Evolutionary conservation across 768 basidiomycete species (phyloP), one percentile per base, ranked within the genome.

Genomic region (Psilocybe cyanescens): DNA sequence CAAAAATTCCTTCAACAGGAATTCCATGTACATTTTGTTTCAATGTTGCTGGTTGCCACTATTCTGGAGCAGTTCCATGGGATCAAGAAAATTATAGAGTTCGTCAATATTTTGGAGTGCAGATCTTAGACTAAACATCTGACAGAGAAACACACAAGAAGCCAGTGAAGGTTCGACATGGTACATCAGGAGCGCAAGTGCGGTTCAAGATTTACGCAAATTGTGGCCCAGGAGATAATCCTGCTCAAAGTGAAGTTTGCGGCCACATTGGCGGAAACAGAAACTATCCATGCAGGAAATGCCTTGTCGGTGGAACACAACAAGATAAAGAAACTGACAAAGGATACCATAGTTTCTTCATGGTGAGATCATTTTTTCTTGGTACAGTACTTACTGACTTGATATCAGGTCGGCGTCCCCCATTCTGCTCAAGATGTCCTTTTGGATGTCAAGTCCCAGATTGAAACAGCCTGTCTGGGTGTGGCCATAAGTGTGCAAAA

Each of bases 251-350:
- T 52, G 75, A 79, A 60, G 61, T 66, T 1, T 73, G 70, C 3
- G 72, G 73, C 0, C 82, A 84, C 31, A 79, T 77, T 41, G 79
- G 81, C 0, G 66, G 70, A 0, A 70, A 73, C 1, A 78, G 79
- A 9, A 83, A 82, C 41, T 61, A 69, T 8, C 73, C 70, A 3
- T 85, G 82, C 55, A 65, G 74, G 1, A 79, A 76, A 64, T 83
- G 80, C 48, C 1, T 69, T 45, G 70, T 72, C 16, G 77, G 82
- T 1, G 77, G 81, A 0, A 67, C 72, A 0, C 68, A 73, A 28
- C 66, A 72, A 54, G 45, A 68, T 4, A 81, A 79, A 67, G 47
- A 65, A 59, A 65, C 70, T 0, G 66, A 78, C 39, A 56, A 67
- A 1, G 78, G 81, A 0, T 82, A 72, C 64, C 67, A 75, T 53